Evolutionary conservation across 2,329 filamentous ascomycete species (phyloP).

Genomic region (Malbranchea cinnamomea): DNA sequence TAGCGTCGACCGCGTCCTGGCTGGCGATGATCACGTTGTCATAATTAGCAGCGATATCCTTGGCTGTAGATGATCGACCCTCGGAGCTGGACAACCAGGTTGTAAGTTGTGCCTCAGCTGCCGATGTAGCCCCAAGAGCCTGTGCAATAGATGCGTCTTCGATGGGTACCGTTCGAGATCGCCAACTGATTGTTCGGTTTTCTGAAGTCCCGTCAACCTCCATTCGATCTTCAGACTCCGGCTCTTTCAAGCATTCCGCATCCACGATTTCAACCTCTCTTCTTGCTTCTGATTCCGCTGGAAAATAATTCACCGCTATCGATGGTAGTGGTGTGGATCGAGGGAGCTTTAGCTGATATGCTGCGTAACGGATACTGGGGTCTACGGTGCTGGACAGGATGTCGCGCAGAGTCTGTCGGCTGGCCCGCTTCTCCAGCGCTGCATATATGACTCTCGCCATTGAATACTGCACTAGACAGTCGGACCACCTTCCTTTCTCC

Average conservation of each 20-base stretch:
- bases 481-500: constrained; percentile 76
- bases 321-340: constrained; percentile 67
- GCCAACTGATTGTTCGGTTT: constrained; percentile 65
- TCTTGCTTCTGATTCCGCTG: constrained; percentile 45
- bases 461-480: constrained; percentile 61
- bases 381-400: constrained; percentile 75
- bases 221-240: constrained; percentile 34
- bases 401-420: constrained; percentile 71
- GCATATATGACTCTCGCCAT: constrained; percentile 70
- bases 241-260: constrained; percentile 48
- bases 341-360: constrained; percentile 79
- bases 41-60: constrained; percentile 69
- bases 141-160: constrained; percentile 87
- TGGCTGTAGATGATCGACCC: constrained; percentile 26
- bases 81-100: constrained; percentile 30
- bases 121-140: constrained; percentile 55
- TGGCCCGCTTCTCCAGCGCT: constrained; percentile 48
- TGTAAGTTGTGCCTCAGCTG: constrained; percentile 38
- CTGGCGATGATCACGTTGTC: constrained; percentile 80
- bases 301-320: constrained; percentile 68
- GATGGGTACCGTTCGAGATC: constrained; percentile 68
- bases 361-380: constrained; percentile 83
- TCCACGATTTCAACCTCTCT: constrained; percentile 57
- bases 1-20: constrained; percentile 87
- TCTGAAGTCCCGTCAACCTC: constrained; percentile 27